Evolutionary conservation across 75 land plant genomes (phyloP), one percentile per base, ranked within the genome.

Genomic region (Picea glauca): DNA sequence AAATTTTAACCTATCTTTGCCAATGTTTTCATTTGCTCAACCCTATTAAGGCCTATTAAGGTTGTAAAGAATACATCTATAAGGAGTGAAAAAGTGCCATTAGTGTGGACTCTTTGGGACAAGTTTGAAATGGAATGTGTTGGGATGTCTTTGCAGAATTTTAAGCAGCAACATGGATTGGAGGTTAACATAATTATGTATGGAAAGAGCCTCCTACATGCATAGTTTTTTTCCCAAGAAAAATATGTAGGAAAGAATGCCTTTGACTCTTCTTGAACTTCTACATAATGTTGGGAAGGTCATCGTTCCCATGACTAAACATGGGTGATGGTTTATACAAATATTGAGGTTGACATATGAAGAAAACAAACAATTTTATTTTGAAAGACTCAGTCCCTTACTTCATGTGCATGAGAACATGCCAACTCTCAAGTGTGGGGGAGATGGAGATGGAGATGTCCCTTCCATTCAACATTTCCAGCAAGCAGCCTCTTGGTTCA

Each of bases 101-200:
- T 87, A 32, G 57, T 78, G 26, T 87, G 89, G 89, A 87, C 89
- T 13, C 78, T 87, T 9, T 87, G 89, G 89, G 89, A 87, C 56
- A 87, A 81, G 76, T 87, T 87, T 76, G 89, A 87, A 76, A 87
- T 87, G 89, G 81, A 85, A 57, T 87, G 89, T 81, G 79, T 79
- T 33, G 87, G 87, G 67, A 79, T 87, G 87, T 65, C 89, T 12
- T 77, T 87, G 77, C 84, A 87, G 58, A 79, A 84, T 58, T 87
- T 84, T 65, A 81, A 82, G 81, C 84, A 79, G 9, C 81, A 87
- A 75, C 87, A 87, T 77, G 89, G 89, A 58, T 81, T 87, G 13
- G 89, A 87, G 84, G 89, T 85, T 57, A 87, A 87, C 20, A 87
- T 87, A 87, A 72, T 87, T 18, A 84, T 87, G 60, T 84, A 81